phyloP scores from a whole-genome alignment of 2,329 filamentous ascomycete genomes.

The Penicillium polonicum region DNA sequence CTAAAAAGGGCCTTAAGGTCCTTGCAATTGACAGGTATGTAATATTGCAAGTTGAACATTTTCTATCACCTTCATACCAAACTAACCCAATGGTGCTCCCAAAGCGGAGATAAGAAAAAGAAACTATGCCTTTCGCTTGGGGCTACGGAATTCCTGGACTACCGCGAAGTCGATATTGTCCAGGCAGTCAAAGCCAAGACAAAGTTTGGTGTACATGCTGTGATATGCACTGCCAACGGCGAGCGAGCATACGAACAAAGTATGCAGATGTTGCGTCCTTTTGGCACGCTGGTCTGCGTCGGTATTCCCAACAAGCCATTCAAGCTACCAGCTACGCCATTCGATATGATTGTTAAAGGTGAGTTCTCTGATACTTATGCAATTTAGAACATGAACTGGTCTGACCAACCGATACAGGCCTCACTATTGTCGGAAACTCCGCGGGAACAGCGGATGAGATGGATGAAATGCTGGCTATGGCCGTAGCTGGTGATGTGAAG shows the following conservation, averaged over 20 bases:
- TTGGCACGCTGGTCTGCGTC: conserved; percentile 51
- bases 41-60: neutral
- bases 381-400: neutral
- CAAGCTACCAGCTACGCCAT: conserved; percentile 47
- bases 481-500: conserved; percentile 43
- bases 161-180: conserved; percentile 39
- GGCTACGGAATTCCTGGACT: conserved; percentile 37
- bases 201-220: conserved; percentile 47
- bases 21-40: conserved; percentile 40
- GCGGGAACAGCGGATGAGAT: conserved; percentile 48
- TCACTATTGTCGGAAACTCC: conserved; percentile 49
- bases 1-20: conserved; percentile 37
- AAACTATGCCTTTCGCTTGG: conserved; percentile 36
- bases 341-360: conserved; percentile 50
- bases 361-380: neutral
- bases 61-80: neutral
- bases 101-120: conserved; percentile 36
- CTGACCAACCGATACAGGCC: conserved; percentile 24
- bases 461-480: conserved; percentile 47
- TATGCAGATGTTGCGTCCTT: conserved; percentile 44
- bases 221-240: conserved; percentile 49
- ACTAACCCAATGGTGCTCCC: neutral
- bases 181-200: conserved; percentile 42
- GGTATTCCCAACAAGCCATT: conserved; percentile 47
- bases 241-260: conserved; percentile 48